A percentile compares a stretch with the other conserved stretches of the same genome.
Conservation (phyloP, 192 early-diverging fungal species). For the Linnemannia exigua region DNA sequence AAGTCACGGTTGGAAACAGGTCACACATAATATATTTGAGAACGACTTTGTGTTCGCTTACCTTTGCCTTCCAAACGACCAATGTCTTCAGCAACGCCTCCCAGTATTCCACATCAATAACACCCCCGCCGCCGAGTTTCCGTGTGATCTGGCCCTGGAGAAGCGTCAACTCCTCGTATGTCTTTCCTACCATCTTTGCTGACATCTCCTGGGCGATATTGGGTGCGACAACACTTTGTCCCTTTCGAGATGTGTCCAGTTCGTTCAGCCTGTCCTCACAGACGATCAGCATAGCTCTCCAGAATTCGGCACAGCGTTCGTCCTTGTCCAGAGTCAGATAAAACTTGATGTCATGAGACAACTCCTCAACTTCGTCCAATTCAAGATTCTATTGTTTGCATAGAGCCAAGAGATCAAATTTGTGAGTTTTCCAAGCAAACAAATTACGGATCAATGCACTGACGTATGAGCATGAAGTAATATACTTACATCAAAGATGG, state of each 20-base stretch:
- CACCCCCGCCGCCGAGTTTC: conserved; percentile 75
- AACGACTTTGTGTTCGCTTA: conserved; percentile 10
- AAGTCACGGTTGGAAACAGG: no score
- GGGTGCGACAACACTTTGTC: conserved; percentile 60
- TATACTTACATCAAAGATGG: conserved; percentile 73
- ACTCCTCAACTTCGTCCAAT: conserved; percentile 78
- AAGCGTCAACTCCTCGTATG: conserved; percentile 75
- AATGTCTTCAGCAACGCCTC: conserved; percentile 83
- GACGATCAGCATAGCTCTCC: conserved; percentile 88
- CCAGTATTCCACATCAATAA: conserved; percentile 97
- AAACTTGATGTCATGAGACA: conserved; percentile 90
- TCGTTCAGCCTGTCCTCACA: conserved; percentile 77
- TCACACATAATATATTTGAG: no score
- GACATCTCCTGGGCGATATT: conserved; percentile 75
- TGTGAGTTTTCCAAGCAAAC: not conserved
- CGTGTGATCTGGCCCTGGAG: conserved; percentile 83
- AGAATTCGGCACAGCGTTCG: conserved; percentile 83
- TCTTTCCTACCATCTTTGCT: conserved; percentile 79
- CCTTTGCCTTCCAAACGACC: conserved; percentile 88
- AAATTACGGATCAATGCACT: not conserved
- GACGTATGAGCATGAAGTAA: not conserved
- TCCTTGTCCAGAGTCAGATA: conserved; percentile 90
- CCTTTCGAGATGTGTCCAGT: conserved; percentile 36
- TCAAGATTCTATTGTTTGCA: conserved; percentile 69
- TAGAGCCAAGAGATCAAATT: not conserved